A percentile compares a stretch with the other conserved stretches of the same genome.
phyloP scores from a whole-genome alignment of 768 basidiomycete species.

The Collybia nuda region DNA sequence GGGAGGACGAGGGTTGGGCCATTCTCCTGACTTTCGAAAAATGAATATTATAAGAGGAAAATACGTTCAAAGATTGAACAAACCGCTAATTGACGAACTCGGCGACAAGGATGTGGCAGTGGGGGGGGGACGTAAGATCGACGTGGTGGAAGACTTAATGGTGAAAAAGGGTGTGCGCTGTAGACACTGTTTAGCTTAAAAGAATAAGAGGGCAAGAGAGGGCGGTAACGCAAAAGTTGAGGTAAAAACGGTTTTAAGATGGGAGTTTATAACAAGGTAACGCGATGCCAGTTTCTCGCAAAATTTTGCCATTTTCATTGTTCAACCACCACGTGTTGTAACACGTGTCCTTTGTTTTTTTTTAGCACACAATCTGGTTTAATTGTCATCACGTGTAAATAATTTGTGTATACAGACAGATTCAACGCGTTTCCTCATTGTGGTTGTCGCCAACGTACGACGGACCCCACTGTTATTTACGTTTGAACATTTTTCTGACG shows the following conservation, averaged over 20 bases:
- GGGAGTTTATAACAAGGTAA: constrained; percentile 26
- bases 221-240: constrained; percentile 20
- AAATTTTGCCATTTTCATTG: constrained; percentile 39
- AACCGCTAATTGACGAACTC: constrained; percentile 53
- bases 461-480: too few relatives aligned
- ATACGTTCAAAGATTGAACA: constrained; percentile 12
- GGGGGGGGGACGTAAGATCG: constrained; percentile 54
- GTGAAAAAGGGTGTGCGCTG: constrained; percentile 25
- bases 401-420: constrained; percentile 2
- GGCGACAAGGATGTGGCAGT: constrained; percentile 80
- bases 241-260: constrained; percentile 14
- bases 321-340: constrained; percentile 46
- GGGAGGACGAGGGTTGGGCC: constrained; percentile 86
- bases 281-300: constrained; percentile 15
- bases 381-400: constrained; percentile 26
- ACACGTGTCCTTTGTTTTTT: constrained; percentile 22
- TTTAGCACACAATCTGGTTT: constrained; percentile 13
- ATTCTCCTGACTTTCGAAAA: constrained; percentile 57
- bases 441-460: neutral
- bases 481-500: too few relatives aligned
- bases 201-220: constrained; percentile 5
- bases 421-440: constrained; percentile 4
- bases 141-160: constrained; percentile 52
- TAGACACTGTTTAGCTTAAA: constrained; percentile 6
- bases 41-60: constrained; percentile 12